Base-by-base conservation (phyloP, 2,329 filamentous ascomycete species). In the Cadophora sp. region DNA sequence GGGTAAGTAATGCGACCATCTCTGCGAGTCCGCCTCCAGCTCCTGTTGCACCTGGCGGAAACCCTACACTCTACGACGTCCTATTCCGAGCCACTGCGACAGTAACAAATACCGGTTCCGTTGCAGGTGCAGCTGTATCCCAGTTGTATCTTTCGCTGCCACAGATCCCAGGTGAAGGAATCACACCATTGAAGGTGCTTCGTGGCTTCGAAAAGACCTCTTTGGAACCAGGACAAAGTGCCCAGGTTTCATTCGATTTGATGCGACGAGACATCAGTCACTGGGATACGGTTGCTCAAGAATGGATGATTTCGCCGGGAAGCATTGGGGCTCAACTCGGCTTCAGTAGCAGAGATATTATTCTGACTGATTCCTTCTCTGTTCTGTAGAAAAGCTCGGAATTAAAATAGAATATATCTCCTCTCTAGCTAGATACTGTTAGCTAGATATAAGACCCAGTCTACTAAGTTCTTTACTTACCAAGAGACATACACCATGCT, bases 101-200 rank as follows among this genome's bases (percentile, higher is more conserved):
- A 0, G 80, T 94, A 43, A 84, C 82, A 66, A 94, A 94, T 81
- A 86, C 83, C 3, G 91, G 91, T 34, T 76, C 74, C 0, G 79
- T 88, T 0, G 77, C 79, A 4, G 91, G 91, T 22, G 88, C 89
- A 63, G 88, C 91, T 71, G 87, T 92, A 0, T 82, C 87, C 0
- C 91, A 93, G 81, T 79, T 92, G 9, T 85, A 85, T 71, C 71
- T 85, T 50, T 76, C 77, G 0, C 77, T 82, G 55, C 81, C 72
- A 6, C 62, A 63, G 3, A 40, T 58, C n/a, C 29, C 55, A 3
- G 66, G 72, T 3, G 66, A 68, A 11, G 65, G 68, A 22, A 60
- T 78, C 3, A 82, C 82, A 3, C 83, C 83, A 55, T 79, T 79
- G 0, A 79, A 79, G 68, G 87, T 89, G 74, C 81, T 91, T 4